Conservation (phyloP, 2,329 filamentous ascomycete species). For the Lecanicillium sp. region DNA sequence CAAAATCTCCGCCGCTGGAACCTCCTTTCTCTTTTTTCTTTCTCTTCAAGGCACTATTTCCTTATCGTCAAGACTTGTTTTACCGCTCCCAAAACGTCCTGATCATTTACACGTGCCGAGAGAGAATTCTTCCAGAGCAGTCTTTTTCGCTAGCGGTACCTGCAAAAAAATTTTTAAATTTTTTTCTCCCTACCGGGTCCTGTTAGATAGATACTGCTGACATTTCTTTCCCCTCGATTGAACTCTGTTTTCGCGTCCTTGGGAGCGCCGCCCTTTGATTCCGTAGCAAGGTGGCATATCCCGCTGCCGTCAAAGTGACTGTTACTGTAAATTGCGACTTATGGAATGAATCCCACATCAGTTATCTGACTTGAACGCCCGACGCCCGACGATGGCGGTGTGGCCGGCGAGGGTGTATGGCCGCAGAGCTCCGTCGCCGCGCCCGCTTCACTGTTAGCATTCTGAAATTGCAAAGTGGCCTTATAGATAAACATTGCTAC, state of each 20-base stretch:
- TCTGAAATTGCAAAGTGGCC: no score
- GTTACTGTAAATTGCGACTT: no score
- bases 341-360: no score
- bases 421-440: no score
- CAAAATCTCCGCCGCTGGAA: slow-evolving; percentile 20
- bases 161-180: slow-evolving; percentile 41
- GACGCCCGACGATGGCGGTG: no score
- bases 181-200: slow-evolving; percentile 59
- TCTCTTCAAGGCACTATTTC: slow-evolving; percentile 62
- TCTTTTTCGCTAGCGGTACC: slow-evolving; percentile 97
- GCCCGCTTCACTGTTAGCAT: no score
- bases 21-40: slow-evolving; percentile 21
- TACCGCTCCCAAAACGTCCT: slow-evolving; percentile 63
- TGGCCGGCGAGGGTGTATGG: no score
- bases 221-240: slow-evolving; percentile 38
- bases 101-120: slow-evolving; percentile 92
- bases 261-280: neutral
- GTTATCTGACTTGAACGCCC: no score
- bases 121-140: slow-evolving; percentile 56
- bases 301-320: neutral
- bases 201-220: slow-evolving; percentile 97
- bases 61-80: slow-evolving; percentile 88
- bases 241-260: neutral
- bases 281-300: no score
- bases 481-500: no score